Conservation (phyloP, 768 basidiomycete genomes). For the Termitomyces sp. region DNA sequence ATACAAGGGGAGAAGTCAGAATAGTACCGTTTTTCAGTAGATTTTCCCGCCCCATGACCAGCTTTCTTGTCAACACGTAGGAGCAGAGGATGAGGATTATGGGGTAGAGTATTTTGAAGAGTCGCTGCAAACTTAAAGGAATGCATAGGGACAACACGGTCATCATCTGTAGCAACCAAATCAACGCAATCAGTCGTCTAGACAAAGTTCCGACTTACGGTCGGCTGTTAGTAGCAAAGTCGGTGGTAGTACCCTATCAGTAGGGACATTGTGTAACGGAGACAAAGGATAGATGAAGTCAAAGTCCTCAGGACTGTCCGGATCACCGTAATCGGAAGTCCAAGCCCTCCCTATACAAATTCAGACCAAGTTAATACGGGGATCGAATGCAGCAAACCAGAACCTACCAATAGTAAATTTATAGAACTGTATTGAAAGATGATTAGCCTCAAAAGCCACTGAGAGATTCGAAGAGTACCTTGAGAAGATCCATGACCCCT, state of each 20-base stretch:
- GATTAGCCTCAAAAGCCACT: background rate
- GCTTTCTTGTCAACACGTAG: constrained; percentile 76
- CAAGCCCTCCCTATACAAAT: constrained; percentile 55
- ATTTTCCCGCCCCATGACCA: constrained; percentile 78
- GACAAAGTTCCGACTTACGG: constrained; percentile 41
- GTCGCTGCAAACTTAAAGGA: constrained; percentile 80
- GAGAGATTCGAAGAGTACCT: constrained; percentile 33
- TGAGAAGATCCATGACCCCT: constrained; percentile 75
- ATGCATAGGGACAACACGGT: constrained; percentile 79
- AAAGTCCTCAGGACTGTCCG: constrained; percentile 71
- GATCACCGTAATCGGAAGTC: constrained; percentile 76
- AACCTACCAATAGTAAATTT: constrained; percentile 67
- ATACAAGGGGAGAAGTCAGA: background rate
- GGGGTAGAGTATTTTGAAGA: constrained; percentile 59
- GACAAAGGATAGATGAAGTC: constrained; percentile 82
- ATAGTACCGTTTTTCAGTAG: constrained; percentile 54
- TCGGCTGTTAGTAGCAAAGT: constrained; percentile 78
- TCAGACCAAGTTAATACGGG: background rate
- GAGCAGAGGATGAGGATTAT: constrained; percentile 70
- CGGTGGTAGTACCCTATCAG: constrained; percentile 56
- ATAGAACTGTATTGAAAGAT: constrained; percentile 45
- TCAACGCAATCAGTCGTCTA: background rate
- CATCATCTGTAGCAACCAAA: constrained; percentile 49
- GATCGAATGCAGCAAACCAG: background rate
- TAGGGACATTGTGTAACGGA: constrained; percentile 74